A percentile compares a stretch with the other conserved stretches of the same genome.
Conservation (phyloP, 306 rosid genomes). For the Betula pendula region DNA sequence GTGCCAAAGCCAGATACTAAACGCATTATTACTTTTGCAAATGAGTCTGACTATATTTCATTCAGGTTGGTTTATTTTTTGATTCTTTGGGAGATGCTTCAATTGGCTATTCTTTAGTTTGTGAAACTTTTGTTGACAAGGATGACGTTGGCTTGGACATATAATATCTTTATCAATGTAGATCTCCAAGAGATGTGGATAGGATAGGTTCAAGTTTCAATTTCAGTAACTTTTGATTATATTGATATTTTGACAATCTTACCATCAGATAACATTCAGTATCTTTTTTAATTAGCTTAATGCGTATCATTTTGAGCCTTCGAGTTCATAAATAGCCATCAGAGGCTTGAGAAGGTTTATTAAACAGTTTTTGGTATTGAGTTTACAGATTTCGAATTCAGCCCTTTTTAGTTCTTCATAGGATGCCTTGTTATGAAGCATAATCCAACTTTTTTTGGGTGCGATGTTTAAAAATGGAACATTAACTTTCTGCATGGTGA, state of each 20-base stretch:
- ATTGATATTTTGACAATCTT: no score
- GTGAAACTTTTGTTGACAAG: not conserved
- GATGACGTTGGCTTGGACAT: not conserved
- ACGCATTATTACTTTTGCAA: slow-evolving; percentile 77
- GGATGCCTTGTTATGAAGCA: not conserved
- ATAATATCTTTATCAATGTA: not conserved
- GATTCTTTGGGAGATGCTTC: not conserved
- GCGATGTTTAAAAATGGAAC: not conserved
- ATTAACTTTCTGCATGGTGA: not conserved
- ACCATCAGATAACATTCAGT: not conserved
- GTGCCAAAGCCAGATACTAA: slow-evolving; percentile 92
- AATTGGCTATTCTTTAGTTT: slow-evolving; percentile 4
- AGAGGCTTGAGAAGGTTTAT: not conserved
- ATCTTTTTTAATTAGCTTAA: not conserved
- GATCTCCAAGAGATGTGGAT: not conserved
- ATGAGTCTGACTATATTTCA: slow-evolving; percentile 77
- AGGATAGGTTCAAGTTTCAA: no score
- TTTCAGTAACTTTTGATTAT: no score
- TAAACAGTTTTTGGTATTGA: not conserved
- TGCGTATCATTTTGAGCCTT: not conserved
- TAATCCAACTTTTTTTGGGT: not conserved
- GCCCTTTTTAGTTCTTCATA: not conserved
- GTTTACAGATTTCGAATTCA: not conserved
- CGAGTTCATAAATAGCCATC: not conserved
- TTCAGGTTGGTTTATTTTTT: slow-evolving; percentile 66